These are phyloP conservation scores for Fusarium sp. DNA, from an alignment of 2,329 filamentous ascomycete species.

Conservation along the genomic window DNA sequence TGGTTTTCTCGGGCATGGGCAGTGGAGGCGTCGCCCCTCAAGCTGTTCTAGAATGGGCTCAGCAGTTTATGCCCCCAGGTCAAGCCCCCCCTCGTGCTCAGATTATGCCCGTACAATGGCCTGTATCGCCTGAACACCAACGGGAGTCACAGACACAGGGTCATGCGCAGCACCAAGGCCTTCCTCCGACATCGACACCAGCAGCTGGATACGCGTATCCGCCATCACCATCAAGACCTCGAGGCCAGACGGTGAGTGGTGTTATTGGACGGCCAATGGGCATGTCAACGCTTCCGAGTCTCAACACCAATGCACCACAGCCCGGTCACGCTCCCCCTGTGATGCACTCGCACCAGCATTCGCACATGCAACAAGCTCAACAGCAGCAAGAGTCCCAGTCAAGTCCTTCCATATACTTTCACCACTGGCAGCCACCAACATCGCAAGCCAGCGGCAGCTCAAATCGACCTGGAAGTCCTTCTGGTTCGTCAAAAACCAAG, in stretches of 20 bases:
- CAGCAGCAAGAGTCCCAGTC: constrained; percentile 66
- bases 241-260: constrained; percentile 64
- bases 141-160: constrained; percentile 64
- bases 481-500: constrained; percentile 75
- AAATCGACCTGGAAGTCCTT: constrained; percentile 78
- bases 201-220: constrained; percentile 62
- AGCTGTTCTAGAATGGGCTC: constrained; percentile 74
- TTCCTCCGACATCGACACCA: constrained; percentile 53
- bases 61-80: constrained; percentile 71
- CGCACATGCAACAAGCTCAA: constrained; percentile 67
- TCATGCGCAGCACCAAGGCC: constrained; percentile 59
- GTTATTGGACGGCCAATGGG: constrained; percentile 56
- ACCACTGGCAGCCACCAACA: constrained; percentile 90
- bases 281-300: constrained; percentile 58
- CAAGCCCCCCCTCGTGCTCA: constrained; percentile 63
- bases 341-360: constrained; percentile 61
- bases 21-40: constrained; percentile 70
- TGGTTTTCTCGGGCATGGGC: constrained; percentile 80
- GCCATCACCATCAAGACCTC: constrained; percentile 63
- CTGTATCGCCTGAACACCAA: constrained; percentile 67
- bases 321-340: constrained; percentile 48
- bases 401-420: constrained; percentile 86
- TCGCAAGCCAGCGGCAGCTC: constrained; percentile 71
- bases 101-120: constrained; percentile 63
- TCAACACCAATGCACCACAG: constrained; percentile 62